A percentile compares a stretch with the other conserved stretches of the same genome.
Evolutionary conservation across 2,329 filamentous ascomycete species (phyloP).

Genomic region (Xylaria multiplex): DNA sequence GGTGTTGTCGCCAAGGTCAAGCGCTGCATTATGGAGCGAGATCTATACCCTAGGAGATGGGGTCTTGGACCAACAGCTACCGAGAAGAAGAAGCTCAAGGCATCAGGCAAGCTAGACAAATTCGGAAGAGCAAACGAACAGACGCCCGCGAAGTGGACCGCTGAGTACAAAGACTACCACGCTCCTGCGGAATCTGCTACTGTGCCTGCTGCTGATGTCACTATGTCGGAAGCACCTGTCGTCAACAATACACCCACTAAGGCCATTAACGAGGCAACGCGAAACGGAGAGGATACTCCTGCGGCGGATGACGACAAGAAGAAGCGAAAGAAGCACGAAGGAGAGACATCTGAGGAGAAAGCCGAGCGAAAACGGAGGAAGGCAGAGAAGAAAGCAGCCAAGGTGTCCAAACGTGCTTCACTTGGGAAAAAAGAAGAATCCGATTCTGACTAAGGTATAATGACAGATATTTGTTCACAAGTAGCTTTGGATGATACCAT

Average conservation of each 20-base stretch:
- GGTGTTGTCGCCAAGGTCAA: slow-evolving; percentile 99
- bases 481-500: slow-evolving; percentile 45
- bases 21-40: slow-evolving; percentile 99
- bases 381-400: slow-evolving; percentile 69
- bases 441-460: slow-evolving; percentile 59
- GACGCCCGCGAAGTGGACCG: slow-evolving; percentile 92
- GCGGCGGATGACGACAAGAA: slow-evolving; percentile 72
- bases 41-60: slow-evolving; percentile 96
- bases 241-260: slow-evolving; percentile 52
- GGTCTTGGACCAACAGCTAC: slow-evolving; percentile 90
- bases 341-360: slow-evolving; percentile 76
- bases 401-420: slow-evolving; percentile 65
- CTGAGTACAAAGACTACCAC: slow-evolving; percentile 91
- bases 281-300: slow-evolving; percentile 51
- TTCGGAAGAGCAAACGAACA: slow-evolving; percentile 91
- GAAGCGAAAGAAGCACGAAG: slow-evolving; percentile 84
- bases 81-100: slow-evolving; percentile 99
- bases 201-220: slow-evolving; percentile 55
- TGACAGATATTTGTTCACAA: slow-evolving; percentile 31
- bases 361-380: slow-evolving; percentile 69
- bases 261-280: slow-evolving; percentile 52
- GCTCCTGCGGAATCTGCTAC: slow-evolving; percentile 55
- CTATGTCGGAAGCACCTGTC: slow-evolving; percentile 56
- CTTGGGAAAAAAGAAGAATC: slow-evolving; percentile 63
- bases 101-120: slow-evolving; percentile 97